These are phyloP conservation scores for Xerocomus spinulosus DNA, from an alignment of 768 basidiomycete genomes.

Conservation along the genomic window DNA sequence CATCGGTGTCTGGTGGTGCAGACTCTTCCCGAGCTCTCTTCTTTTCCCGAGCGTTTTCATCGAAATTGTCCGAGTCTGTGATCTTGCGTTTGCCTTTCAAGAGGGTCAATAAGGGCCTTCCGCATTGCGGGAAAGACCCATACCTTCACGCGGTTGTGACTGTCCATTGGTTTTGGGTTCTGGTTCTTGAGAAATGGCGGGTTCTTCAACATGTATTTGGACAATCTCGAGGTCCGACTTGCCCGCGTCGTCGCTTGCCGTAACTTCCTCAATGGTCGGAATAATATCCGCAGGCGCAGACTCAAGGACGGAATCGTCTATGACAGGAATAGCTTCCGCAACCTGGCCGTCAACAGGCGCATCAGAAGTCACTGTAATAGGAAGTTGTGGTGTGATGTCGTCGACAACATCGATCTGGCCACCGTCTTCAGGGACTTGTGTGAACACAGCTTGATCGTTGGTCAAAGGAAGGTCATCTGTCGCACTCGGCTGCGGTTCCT, in stretches of 20 bases:
- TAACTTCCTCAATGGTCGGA: conserved; percentile 10
- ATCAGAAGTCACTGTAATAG: neutral
- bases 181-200: conserved; percentile 6
- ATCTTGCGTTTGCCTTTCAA: conserved; percentile 26
- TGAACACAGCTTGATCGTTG: conserved; percentile 1
- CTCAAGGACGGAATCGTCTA: conserved; percentile 8
- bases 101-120: neutral
- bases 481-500: conserved; percentile 11
- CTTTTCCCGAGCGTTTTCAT: conserved; percentile 25
- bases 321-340: neutral
- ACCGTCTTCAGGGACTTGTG: conserved; percentile 5
- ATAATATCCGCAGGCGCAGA: conserved; percentile 3
- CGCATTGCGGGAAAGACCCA: neutral
- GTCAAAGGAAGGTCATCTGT: conserved; percentile 1
- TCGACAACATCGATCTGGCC: neutral
- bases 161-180: conserved; percentile 6
- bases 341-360: conserved; percentile 6
- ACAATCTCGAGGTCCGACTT: neutral
- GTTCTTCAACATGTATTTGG: conserved; percentile 15
- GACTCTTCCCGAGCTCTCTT: conserved; percentile 27
- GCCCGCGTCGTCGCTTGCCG: conserved; percentile 6
- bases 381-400: conserved; percentile 2
- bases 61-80: conserved; percentile 18
- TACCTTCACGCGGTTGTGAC: conserved; percentile 22
- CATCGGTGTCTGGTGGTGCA: conserved; percentile 30